A percentile compares a stretch with the other conserved stretches of the same genome.
These are phyloP conservation scores for Silene vulgaris DNA, from an alignment of 179 eudicot genomes.

Conservation along the genomic window DNA sequence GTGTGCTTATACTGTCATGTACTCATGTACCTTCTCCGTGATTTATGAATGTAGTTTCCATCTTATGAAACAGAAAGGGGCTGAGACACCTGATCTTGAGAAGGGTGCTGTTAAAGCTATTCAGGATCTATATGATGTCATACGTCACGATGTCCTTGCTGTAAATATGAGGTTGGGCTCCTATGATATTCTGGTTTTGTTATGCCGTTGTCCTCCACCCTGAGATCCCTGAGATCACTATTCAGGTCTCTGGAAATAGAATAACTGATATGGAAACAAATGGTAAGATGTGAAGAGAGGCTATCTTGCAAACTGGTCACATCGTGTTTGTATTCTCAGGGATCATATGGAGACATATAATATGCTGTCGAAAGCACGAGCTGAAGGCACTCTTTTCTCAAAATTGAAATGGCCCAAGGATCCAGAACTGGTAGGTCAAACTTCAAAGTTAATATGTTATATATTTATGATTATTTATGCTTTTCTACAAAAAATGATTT, in stretches of 20 bases:
- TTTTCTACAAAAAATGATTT: not conserved
- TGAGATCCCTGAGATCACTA: not conserved
- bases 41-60: slow-evolving; percentile 8
- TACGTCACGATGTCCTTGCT: slow-evolving; percentile 65
- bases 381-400: slow-evolving; percentile 78
- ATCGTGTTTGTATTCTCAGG: slow-evolving; percentile 32
- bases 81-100: slow-evolving; percentile 57
- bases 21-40: slow-evolving; percentile 16
- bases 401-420: slow-evolving; percentile 90
- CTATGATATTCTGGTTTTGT: slow-evolving; percentile 8
- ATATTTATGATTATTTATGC: not conserved
- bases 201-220: not conserved
- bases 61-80: slow-evolving; percentile 54
- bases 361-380: slow-evolving; percentile 61
- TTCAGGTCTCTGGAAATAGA: not conserved
- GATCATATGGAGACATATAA: slow-evolving; percentile 70
- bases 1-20: slow-evolving; percentile 2
- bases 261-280: not conserved
- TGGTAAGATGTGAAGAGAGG: not conserved
- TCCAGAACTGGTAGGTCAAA: slow-evolving; percentile 59
- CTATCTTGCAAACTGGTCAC: slow-evolving; percentile 10
- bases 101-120: slow-evolving; percentile 93
- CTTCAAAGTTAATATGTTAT: not conserved
- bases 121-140: slow-evolving; percentile 90
- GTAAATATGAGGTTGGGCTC: slow-evolving; percentile 65